Conservation (phyloP, 164 flowering plant genomes). For the Chimonanthus praecox region DNA sequence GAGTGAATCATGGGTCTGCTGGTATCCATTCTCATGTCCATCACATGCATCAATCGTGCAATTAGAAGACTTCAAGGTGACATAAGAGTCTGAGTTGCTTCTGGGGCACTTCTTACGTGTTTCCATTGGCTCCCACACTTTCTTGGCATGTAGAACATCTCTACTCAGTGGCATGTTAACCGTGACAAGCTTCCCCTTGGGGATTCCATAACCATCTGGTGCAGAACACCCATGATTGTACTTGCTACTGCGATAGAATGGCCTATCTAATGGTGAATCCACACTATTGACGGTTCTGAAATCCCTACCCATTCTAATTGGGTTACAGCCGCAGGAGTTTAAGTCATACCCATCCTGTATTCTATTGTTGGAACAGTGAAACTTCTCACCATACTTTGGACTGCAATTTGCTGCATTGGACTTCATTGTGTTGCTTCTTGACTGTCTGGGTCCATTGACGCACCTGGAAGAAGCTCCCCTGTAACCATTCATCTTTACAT, state of each 20-base stretch:
- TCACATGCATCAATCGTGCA: conserved; percentile 27
- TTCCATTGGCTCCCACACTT: conserved; percentile 90
- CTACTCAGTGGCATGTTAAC: conserved; percentile 35
- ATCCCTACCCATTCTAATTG: conserved; percentile 36
- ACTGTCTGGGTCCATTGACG: conserved; percentile 42
- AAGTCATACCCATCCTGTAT: conserved; percentile 48
- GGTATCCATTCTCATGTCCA: conserved; percentile 3
- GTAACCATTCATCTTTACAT: conserved; percentile 29
- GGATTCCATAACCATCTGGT: conserved; percentile 46
- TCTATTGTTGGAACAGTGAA: conserved; percentile 41
- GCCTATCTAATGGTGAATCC: conserved; percentile 56
- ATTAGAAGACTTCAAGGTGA: conserved; percentile 40
- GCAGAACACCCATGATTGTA: conserved; percentile 33
- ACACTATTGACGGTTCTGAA: conserved; percentile 33
- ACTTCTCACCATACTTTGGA: conserved; percentile 48
- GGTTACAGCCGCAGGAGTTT: conserved; percentile 60
- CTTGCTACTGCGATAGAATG: conserved; percentile 45
- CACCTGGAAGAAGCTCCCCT: conserved; percentile 33
- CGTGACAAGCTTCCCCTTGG: conserved; percentile 38
- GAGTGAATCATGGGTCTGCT: conserved; percentile 12
- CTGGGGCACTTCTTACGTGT: conserved; percentile 50
- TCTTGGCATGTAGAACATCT: conserved; percentile 42
- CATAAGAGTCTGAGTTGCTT: conserved; percentile 65
- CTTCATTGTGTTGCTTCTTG: conserved; percentile 36
- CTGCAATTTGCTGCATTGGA: conserved; percentile 37